Evolutionary conservation across 2,329 filamentous ascomycete species (phyloP).

Genomic region (Juglanconis oblonga): DNA sequence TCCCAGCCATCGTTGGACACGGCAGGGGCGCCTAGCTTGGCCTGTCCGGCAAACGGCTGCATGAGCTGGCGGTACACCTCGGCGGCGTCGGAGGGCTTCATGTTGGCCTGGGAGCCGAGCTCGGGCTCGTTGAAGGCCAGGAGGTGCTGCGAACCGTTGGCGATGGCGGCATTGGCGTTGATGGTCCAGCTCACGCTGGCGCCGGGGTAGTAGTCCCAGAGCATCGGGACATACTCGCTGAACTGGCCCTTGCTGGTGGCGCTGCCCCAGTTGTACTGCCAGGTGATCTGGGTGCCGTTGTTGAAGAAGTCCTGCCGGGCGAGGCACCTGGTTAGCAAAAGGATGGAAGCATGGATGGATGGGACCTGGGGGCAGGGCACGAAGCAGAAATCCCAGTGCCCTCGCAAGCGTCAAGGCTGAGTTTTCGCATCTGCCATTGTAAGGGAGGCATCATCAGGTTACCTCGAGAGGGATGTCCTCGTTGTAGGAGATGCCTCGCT

Average conservation of each 20-base stretch:
- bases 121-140: conserved; percentile 27
- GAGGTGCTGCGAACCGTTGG: conserved; percentile 20
- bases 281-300: conserved; percentile 17
- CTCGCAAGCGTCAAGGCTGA: no score
- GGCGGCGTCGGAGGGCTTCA: conserved; percentile 33
- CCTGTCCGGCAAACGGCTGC: conserved; percentile 40
- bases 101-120: conserved; percentile 18
- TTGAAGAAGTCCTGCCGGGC: no score
- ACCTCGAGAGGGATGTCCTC: conserved; percentile 21
- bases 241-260: conserved; percentile 21
- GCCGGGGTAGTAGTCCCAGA: conserved; percentile 21
- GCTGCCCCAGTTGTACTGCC: conserved; percentile 27
- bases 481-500: conserved; percentile 22
- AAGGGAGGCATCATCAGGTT: not conserved
- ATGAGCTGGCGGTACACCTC: conserved; percentile 39
- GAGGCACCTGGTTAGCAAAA: no score
- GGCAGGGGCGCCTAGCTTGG: conserved; percentile 42
- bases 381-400: no score
- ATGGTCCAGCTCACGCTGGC: conserved; percentile 20
- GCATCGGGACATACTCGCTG: conserved; percentile 24
- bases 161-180: conserved; percentile 10
- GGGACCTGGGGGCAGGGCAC: no score
- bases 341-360: no score
- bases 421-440: no score
- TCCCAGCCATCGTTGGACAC: conserved; percentile 44